phyloP scores from a whole-genome alignment of 2,329 filamentous ascomycete genomes.

The Trichoderma afroharzianum region DNA sequence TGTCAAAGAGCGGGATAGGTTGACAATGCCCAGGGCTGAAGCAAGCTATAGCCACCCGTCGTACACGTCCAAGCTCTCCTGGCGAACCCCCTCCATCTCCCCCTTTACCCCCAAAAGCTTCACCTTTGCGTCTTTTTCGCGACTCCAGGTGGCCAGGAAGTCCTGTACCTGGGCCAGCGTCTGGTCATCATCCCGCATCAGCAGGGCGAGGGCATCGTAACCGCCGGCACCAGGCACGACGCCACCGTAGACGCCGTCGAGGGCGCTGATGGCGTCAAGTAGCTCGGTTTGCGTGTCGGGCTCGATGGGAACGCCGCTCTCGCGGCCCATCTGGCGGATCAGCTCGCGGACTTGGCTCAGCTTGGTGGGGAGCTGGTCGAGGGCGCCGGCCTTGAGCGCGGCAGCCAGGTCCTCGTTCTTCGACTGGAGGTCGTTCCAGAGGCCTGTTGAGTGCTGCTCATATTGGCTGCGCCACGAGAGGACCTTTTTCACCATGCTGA shows the following conservation, averaged over 20 bases:
- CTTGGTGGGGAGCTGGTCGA: slow-evolving; percentile 42
- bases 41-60: slow-evolving; percentile 39
- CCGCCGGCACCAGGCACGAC: slow-evolving; percentile 94
- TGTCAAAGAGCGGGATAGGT: background rate
- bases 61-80: slow-evolving; percentile 44
- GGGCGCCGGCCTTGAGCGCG: slow-evolving; percentile 53
- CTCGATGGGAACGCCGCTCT: slow-evolving; percentile 81
- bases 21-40: background rate
- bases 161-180: slow-evolving; percentile 58
- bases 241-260: slow-evolving; percentile 82
- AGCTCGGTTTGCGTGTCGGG: slow-evolving; percentile 80
- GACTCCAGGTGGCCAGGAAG: slow-evolving; percentile 64
- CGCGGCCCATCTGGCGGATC: slow-evolving; percentile 72
- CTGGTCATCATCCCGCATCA: slow-evolving; percentile 69
- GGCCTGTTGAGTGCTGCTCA: slow-evolving; percentile 56
- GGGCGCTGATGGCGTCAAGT: slow-evolving; percentile 66
- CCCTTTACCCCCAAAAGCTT: slow-evolving; percentile 67
- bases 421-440: slow-evolving; percentile 74
- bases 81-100: slow-evolving; percentile 64
- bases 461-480: slow-evolving; percentile 73
- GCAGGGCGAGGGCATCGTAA: slow-evolving; percentile 80
- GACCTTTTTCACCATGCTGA: slow-evolving; percentile 92
- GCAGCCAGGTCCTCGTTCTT: slow-evolving; percentile 68
- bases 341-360: slow-evolving; percentile 54
- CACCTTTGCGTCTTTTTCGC: slow-evolving; percentile 57